Percentiles rank a stretch among this genome's conserved stretches.
Conservation (phyloP, 164 flowering plant genomes). For the Kalanchoe fedtschenkoi region DNA sequence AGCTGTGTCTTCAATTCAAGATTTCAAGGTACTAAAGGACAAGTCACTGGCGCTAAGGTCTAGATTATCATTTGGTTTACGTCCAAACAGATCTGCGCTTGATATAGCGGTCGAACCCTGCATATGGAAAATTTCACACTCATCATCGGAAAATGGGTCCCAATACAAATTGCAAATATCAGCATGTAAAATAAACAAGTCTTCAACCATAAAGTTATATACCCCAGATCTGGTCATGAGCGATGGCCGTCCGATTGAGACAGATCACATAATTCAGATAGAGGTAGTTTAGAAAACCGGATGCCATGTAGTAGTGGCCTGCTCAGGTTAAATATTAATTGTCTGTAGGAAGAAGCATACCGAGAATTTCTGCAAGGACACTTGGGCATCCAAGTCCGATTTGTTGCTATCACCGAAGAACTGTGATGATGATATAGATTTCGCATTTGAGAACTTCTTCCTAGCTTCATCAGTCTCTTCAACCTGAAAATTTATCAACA, state of each 20-base stretch:
- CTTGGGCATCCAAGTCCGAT: conserved; percentile 55
- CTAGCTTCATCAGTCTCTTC: no score
- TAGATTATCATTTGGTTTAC: not conserved
- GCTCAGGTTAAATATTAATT: not conserved
- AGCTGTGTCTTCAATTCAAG: no score
- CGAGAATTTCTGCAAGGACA: conserved; percentile 67
- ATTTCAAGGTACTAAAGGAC: no score
- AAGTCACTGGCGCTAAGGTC: not conserved
- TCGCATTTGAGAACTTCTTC: conserved; percentile 91
- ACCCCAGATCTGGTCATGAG: not conserved
- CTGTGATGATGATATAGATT: conserved; percentile 91
- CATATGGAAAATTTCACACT: not conserved
- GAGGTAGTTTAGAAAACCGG: not conserved
- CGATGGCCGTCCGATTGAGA: no score
- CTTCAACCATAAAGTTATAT: no score
- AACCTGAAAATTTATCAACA: not conserved
- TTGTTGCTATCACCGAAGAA: conserved; percentile 66
- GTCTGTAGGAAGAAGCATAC: conserved; percentile 34
- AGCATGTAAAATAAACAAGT: not conserved
- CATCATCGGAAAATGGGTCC: not conserved
- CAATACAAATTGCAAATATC: not conserved
- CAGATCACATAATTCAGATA: no score
- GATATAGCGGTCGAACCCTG: not conserved
- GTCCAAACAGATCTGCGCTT: conserved; percentile 6
- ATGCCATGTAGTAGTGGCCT: not conserved